phyloP scores from a whole-genome alignment of 257 asterid species.

The Striga asiatica region DNA sequence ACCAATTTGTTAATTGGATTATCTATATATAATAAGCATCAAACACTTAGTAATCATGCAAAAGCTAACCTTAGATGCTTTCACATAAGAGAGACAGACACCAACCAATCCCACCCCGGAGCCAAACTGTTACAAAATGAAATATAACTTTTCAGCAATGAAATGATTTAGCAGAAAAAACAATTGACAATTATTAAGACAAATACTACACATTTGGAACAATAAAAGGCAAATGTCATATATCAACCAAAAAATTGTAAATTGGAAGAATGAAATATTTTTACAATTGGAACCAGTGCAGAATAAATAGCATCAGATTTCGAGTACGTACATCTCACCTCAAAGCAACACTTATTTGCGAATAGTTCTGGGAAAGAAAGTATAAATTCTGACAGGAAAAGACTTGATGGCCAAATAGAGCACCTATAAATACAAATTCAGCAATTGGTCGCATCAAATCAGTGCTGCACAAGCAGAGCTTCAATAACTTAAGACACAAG shows the following conservation, averaged over 20 bases:
- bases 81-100: constrained; percentile 59
- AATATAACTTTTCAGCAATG: constrained; percentile 8
- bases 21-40: no score
- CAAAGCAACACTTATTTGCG: constrained; percentile 65
- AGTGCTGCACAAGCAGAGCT: no score
- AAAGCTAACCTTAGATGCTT: constrained; percentile 56
- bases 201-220: no score
- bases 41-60: background rate
- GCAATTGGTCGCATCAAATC: background rate
- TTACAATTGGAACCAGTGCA: no score
- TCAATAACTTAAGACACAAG: no score
- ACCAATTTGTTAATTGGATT: no score
- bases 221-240: no score
- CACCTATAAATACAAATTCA: constrained; percentile 41
- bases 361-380: constrained; percentile 83
- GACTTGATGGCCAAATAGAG: constrained; percentile 93
- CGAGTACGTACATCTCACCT: constrained; percentile 50
- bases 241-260: no score
- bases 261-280: no score
- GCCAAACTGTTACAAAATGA: constrained; percentile 54
- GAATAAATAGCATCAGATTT: background rate
- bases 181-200: no score
- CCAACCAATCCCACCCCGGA: constrained; percentile 94
- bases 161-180: no score
- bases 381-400: constrained; percentile 84